phyloP scores from a whole-genome alignment of 371 early-diverging fungal genomes.

The Mucor velutinosus region DNA sequence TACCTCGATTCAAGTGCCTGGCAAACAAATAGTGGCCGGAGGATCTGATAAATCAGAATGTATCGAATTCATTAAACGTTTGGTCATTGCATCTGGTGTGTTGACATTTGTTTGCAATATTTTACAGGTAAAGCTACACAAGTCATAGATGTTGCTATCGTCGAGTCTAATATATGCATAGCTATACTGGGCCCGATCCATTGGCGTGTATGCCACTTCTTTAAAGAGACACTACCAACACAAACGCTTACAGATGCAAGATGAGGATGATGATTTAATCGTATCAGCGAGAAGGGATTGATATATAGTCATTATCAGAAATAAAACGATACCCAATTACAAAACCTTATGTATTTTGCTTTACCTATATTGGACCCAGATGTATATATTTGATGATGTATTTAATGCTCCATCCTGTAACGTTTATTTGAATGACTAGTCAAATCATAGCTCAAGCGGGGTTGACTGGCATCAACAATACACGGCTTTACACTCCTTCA shows the following conservation, averaged over 20 bases:
- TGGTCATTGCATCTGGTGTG: conserved; percentile 36
- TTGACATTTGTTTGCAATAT: conserved; percentile 33
- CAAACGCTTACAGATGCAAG: conserved; percentile 12
- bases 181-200: conserved; percentile 30
- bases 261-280: conserved; percentile 15
- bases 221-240: conserved; percentile 23
- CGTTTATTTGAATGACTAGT: too few species aligned
- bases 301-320: background rate
- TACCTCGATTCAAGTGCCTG: conserved; percentile 28
- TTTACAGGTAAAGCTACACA: conserved; percentile 34
- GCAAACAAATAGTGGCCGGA: conserved; percentile 32
- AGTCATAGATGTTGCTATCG: background rate
- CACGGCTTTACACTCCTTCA: background rate
- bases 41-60: conserved; percentile 40
- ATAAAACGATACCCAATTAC: background rate
- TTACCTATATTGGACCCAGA: background rate
- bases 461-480: background rate
- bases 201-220: conserved; percentile 25
- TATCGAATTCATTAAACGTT: conserved; percentile 21
- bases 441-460: background rate
- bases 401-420: too few species aligned
- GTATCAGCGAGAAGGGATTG: conserved; percentile 12
- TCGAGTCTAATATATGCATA: background rate
- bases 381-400: background rate
- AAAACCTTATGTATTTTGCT: background rate